Evolutionary conservation across 208 protist genomes (phyloP).

Genomic region (Trypanosoma cruzi): DNA sequence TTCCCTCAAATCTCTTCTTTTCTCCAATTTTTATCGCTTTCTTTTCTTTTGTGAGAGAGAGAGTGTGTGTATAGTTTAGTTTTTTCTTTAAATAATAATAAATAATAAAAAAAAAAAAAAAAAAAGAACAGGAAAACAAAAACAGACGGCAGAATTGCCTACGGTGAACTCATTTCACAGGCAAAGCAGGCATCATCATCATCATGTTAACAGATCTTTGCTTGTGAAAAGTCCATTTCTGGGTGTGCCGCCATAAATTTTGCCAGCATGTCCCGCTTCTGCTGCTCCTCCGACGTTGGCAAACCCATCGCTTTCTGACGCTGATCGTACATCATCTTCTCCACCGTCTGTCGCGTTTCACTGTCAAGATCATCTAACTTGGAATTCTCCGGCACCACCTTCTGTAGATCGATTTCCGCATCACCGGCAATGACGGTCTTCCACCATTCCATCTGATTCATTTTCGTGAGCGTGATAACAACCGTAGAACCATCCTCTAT

Average conservation of each 20-base stretch:
- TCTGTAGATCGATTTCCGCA: conserved; percentile 93
- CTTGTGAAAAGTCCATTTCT: conserved; percentile 96
- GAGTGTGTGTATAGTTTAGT: too few species aligned
- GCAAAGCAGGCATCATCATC: too few species aligned
- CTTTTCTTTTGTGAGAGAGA: too few species aligned
- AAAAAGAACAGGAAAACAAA: too few species aligned
- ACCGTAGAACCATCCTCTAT: conserved; percentile 90
- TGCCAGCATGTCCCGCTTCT: conserved; percentile 94
- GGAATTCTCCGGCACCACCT: conserved; percentile 95
- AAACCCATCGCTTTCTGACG: conserved; percentile 94
- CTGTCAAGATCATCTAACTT: conserved; percentile 95
- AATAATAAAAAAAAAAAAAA: too few species aligned
- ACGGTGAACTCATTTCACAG: too few species aligned
- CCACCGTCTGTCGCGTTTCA: conserved; percentile 94
- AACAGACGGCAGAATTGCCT: too few species aligned
- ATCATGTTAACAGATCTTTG: conserved; percentile 95
- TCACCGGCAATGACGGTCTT: conserved; percentile 85
- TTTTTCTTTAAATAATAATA: too few species aligned
- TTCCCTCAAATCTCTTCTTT: too few species aligned
- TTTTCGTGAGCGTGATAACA: conserved; percentile 89
- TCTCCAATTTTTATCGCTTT: too few species aligned
- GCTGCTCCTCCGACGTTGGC: conserved; percentile 93
- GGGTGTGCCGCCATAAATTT: conserved; percentile 96
- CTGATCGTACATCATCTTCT: conserved; percentile 98
- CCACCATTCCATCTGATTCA: conserved; percentile 95